phyloP scores from a whole-genome alignment of 2,329 filamentous ascomycete genomes.

The Phialocephala sp. region DNA sequence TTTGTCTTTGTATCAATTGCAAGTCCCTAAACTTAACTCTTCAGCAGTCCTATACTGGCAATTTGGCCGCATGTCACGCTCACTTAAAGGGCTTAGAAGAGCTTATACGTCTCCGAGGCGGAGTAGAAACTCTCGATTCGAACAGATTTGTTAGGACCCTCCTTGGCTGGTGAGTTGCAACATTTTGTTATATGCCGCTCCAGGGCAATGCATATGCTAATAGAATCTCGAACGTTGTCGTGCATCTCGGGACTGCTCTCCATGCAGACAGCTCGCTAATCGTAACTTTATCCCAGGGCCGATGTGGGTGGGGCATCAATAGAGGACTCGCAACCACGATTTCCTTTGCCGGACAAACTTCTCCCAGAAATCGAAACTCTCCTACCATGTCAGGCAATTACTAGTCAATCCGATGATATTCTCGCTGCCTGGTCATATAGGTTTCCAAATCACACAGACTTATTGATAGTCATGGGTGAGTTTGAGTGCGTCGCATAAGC shows the following conservation, averaged over 20 bases:
- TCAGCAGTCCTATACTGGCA: conserved; percentile 13
- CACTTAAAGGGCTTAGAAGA: conserved; percentile 28
- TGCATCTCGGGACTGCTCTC: background rate
- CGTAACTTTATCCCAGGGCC: background rate
- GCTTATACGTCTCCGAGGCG: conserved; percentile 21
- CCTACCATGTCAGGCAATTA: background rate
- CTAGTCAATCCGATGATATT: background rate
- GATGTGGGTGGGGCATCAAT: conserved; percentile 14
- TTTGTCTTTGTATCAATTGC: background rate
- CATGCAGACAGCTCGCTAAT: background rate
- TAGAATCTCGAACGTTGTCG: background rate
- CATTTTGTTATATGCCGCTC: background rate
- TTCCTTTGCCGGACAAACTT: background rate
- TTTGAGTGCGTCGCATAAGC: background rate
- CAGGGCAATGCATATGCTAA: background rate
- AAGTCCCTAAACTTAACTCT: background rate
- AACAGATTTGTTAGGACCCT: conserved; percentile 15
- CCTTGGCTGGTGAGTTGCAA: conserved; percentile 16
- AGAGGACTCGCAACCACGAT: conserved; percentile 3
- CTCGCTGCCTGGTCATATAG: background rate
- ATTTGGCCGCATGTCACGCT: conserved; percentile 14
- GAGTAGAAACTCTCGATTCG: conserved; percentile 21
- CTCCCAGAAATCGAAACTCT: background rate
- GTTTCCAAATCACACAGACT: background rate
- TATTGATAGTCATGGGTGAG: background rate